A percentile compares a stretch with the other conserved stretches of the same genome.
These are phyloP conservation scores for Coniella lustricola DNA, from an alignment of 2,329 filamentous ascomycete genomes.

Conservation along the genomic window DNA sequence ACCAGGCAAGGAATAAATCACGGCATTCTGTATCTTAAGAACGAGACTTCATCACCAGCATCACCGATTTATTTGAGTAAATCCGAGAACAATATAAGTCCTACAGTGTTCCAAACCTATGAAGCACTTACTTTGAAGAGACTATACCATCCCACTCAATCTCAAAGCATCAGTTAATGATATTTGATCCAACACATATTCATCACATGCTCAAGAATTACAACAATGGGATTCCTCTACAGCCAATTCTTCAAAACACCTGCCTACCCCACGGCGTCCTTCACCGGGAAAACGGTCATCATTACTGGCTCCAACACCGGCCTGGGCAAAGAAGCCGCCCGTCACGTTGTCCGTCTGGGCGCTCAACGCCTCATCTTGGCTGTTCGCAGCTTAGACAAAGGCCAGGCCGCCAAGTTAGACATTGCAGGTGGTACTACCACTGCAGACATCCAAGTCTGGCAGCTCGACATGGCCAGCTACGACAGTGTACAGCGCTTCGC, in stretches of 20 bases:
- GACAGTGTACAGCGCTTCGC: constrained; percentile 1
- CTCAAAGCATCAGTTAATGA: no score
- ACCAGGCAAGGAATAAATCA: no score
- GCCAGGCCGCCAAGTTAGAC: constrained; percentile 5
- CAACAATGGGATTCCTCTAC: constrained; percentile 12
- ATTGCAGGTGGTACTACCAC: constrained; percentile 3
- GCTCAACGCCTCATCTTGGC: constrained; percentile 17
- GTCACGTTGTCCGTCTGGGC: constrained; percentile 10
- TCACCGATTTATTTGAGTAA: no score
- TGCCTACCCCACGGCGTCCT: constrained; percentile 8
- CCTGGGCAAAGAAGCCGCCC: constrained; percentile 4
- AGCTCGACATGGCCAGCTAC: constrained; percentile 6
- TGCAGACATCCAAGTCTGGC: constrained; percentile 4
- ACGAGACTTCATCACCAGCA: no score
- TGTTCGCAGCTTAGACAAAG: constrained; percentile 18
- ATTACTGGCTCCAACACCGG: constrained; percentile 4
- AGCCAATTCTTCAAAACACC: constrained; percentile 11
- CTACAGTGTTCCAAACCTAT: no score
- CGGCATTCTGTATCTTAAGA: no score
- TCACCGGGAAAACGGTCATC: constrained; percentile 4
- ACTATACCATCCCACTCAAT: no score
- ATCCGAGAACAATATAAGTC: no score
- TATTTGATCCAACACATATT: neutral
- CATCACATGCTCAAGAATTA: neutral
- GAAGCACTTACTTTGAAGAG: no score